Evolutionary conservation across 495 filamentous ascomycete genomes (phyloP).

Genomic region (Talaromyces ruber): DNA sequence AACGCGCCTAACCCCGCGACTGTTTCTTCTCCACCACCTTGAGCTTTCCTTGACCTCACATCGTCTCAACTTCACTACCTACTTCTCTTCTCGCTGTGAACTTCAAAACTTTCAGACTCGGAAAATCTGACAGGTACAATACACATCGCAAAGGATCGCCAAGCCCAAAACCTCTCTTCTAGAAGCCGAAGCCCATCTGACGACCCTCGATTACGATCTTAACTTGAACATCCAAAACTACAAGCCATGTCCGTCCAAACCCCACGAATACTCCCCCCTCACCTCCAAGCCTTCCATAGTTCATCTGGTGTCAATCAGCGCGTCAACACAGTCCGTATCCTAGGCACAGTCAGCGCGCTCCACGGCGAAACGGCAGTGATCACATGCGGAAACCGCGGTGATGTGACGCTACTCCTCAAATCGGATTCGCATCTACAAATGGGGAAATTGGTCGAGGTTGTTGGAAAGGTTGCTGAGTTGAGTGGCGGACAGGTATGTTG

Average conservation of each 20-base stretch:
- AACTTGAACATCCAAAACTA: neutral
- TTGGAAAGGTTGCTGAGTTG: slow-evolving; percentile 74
- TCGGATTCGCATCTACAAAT: slow-evolving; percentile 72
- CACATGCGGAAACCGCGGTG: slow-evolving; percentile 56
- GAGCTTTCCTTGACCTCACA: neutral
- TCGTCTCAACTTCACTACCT: neutral
- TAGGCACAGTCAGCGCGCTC: slow-evolving; percentile 75
- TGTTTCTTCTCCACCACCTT: neutral
- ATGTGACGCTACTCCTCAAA: slow-evolving; percentile 63
- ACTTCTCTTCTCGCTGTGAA: neutral
- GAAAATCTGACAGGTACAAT: neutral
- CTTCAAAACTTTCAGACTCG: neutral
- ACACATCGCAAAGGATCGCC: neutral
- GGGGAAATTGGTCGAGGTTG: slow-evolving; percentile 75
- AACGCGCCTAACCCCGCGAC: neutral
- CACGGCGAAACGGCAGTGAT: slow-evolving; percentile 75
- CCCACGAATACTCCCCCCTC: slow-evolving; percentile 59
- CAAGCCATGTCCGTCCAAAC: slow-evolving; percentile 39
- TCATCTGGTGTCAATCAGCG: slow-evolving; percentile 22
- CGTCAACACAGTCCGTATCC: slow-evolving; percentile 67
- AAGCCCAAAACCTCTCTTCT: neutral
- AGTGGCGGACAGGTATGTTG: slow-evolving; percentile 29
- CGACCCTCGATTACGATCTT: neutral
- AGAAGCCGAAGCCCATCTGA: neutral
- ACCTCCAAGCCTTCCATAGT: slow-evolving; percentile 57